Evolutionary conservation across 108 stramenopile species (phyloP).

Genomic region (Skeletonema costatum): DNA sequence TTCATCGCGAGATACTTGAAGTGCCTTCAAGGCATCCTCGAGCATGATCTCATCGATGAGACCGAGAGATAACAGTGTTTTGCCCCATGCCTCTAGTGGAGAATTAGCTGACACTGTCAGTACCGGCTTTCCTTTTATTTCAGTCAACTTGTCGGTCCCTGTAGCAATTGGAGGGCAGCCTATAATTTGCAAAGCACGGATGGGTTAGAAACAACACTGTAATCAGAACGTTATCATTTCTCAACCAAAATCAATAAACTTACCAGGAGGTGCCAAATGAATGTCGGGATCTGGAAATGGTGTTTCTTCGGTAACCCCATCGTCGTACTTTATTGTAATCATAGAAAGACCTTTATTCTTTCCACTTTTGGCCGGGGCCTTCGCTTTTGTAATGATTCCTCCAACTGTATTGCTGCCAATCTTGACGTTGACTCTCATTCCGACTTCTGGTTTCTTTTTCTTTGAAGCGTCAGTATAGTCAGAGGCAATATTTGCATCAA

Average conservation of each 20-base stretch:
- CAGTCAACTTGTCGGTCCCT: constrained; percentile 51
- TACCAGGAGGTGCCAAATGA: constrained; percentile 69
- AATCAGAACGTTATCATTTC: not conserved
- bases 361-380: constrained; percentile 22
- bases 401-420: constrained; percentile 65
- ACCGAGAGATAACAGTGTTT: constrained; percentile 65
- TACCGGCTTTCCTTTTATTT: constrained; percentile 72
- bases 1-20: constrained; percentile 45
- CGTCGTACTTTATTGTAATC: constrained; percentile 76
- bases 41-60: constrained; percentile 80
- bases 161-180: constrained; percentile 44
- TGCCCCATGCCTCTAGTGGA: constrained; percentile 85
- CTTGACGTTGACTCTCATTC: constrained; percentile 77
- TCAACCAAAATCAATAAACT: constrained; percentile 15
- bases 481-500: constrained; percentile 61
- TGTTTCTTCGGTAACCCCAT: constrained; percentile 70
- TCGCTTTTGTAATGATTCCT: constrained; percentile 61
- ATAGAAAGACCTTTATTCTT: constrained; percentile 31
- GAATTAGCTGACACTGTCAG: constrained; percentile 57
- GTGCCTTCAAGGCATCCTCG: constrained; percentile 53
- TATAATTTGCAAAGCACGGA: not conserved
- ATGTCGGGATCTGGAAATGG: constrained; percentile 83
- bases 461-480: constrained; percentile 45
- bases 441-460: constrained; percentile 32
- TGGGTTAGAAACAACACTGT: not conserved